Evolutionary conservation across 768 basidiomycete genomes (phyloP).

Genomic region (Trametes coccinea): DNA sequence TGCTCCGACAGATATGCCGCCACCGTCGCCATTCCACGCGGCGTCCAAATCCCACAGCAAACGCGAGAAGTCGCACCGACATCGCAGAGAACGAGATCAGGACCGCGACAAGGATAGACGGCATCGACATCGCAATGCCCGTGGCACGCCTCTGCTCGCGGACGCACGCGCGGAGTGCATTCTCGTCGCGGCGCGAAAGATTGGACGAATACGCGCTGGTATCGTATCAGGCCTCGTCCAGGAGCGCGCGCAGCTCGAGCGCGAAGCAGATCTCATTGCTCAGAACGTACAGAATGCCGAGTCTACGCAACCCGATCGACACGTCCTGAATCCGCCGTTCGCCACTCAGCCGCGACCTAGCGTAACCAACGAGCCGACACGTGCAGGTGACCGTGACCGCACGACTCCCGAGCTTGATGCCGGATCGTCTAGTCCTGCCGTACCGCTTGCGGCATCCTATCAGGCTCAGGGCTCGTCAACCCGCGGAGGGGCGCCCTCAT

Average conservation of each 20-base stretch:
- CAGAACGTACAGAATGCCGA: conserved; percentile 27
- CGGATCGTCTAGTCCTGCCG: conserved; percentile 8
- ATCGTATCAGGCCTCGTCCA: conserved; percentile 52
- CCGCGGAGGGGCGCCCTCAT: neutral
- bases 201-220: conserved; percentile 62
- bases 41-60: neutral
- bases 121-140: conserved; percentile 18
- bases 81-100: conserved; percentile 6
- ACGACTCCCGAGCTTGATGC: neutral
- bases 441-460: conserved; percentile 5
- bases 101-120: conserved; percentile 9
- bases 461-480: neutral
- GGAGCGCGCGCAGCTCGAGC: conserved; percentile 21
- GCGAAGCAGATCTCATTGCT: neutral
- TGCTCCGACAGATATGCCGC: neutral
- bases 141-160: conserved; percentile 39
- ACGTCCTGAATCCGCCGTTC: neutral
- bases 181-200: conserved; percentile 66
- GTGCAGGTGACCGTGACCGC: too few species aligned
- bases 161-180: conserved; percentile 75
- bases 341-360: neutral
- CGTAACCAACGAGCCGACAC: neutral
- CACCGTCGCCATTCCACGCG: neutral
- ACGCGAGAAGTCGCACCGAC: neutral
- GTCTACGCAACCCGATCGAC: neutral